These are phyloP conservation scores for Colletotrichum sp. DNA, from an alignment of 2,329 filamentous ascomycete genomes.

Conservation along the genomic window DNA sequence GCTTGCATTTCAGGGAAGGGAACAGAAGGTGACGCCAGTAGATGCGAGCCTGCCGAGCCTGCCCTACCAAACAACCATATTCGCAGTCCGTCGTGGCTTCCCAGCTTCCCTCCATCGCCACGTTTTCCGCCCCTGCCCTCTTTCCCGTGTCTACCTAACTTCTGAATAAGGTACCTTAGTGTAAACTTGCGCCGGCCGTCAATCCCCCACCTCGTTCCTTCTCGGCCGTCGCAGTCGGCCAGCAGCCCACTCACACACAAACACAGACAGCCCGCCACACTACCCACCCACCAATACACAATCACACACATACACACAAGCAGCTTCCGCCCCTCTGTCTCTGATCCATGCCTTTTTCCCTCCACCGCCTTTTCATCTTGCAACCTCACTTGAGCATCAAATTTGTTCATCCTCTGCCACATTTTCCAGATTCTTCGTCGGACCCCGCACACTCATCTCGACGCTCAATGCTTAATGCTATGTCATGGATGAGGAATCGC, in stretches of 20 bases:
- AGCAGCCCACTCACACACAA: neutral
- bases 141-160: neutral
- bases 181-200: neutral
- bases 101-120: neutral
- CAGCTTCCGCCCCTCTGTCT: neutral
- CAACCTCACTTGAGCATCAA: neutral
- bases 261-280: neutral
- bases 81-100: neutral
- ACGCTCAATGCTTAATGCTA: neutral
- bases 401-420: neutral
- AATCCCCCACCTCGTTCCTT: neutral
- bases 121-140: neutral
- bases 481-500: neutral
- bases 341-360: neutral
- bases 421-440: neutral
- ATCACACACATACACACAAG: neutral
- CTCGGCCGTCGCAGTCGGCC: neutral
- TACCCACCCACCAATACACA: neutral
- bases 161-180: neutral
- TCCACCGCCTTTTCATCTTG: constrained; percentile 3
- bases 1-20: neutral
- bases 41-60: neutral
- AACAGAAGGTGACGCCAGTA: neutral
- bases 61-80: neutral
- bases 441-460: neutral